These are phyloP conservation scores for Alternaria triticimaculans DNA, from an alignment of 2,329 filamentous ascomycete genomes.

Conservation along the genomic window DNA sequence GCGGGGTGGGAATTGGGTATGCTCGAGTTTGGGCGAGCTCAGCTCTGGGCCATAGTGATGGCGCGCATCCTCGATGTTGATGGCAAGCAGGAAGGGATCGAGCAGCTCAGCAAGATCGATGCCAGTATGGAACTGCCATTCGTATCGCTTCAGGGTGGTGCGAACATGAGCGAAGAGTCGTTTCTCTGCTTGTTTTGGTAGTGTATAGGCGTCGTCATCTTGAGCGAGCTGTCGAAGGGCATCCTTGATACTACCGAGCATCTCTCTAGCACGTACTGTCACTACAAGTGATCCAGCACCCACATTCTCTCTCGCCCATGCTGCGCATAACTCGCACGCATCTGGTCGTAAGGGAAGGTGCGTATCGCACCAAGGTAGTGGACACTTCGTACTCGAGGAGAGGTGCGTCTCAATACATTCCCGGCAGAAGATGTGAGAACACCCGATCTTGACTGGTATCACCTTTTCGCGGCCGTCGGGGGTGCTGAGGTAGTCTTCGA, in stretches of 20 bases:
- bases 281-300: slow-evolving; percentile 8
- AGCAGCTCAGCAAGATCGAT: slow-evolving; percentile 21
- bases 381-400: slow-evolving; percentile 11
- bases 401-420: slow-evolving; percentile 21
- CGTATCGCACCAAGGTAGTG: slow-evolving; percentile 15
- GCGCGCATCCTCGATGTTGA: neutral
- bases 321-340: slow-evolving; percentile 17
- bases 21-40: neutral
- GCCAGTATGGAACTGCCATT: slow-evolving; percentile 24
- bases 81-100: neutral
- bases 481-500: slow-evolving; percentile 18
- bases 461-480: slow-evolving; percentile 3
- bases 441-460: slow-evolving; percentile 17
- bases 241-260: slow-evolving; percentile 20
- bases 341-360: slow-evolving; percentile 12
- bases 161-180: slow-evolving; percentile 12
- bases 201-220: slow-evolving; percentile 14
- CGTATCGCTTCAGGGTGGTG: slow-evolving; percentile 15
- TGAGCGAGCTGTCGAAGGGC: slow-evolving; percentile 10
- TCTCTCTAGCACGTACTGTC: slow-evolving; percentile 23
- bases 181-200: slow-evolving; percentile 2
- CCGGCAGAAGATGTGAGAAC: slow-evolving; percentile 20
- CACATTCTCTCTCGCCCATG: slow-evolving; percentile 8
- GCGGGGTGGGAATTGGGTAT: neutral
- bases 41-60: neutral